Conservation (phyloP, 805 yeast species). For the Metschnikowia continentalis region DNA sequence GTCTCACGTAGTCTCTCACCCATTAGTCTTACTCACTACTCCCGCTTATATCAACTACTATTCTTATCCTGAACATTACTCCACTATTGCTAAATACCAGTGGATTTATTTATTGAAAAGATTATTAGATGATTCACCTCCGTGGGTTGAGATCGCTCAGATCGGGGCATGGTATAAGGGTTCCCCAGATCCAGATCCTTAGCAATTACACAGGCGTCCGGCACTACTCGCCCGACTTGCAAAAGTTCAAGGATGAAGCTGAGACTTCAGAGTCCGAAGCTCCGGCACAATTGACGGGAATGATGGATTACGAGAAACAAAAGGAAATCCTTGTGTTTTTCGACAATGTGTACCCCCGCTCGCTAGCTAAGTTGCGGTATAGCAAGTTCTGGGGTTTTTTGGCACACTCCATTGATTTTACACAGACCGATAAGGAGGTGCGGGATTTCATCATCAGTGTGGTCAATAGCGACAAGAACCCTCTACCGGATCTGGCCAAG, state of each 20-base stretch:
- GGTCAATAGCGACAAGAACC: conserved; percentile 17
- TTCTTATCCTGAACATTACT: too few relatives aligned
- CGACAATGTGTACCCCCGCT: conserved; percentile 33
- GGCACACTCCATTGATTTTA: conserved; percentile 14
- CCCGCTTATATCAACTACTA: too few relatives aligned
- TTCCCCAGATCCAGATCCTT: not conserved
- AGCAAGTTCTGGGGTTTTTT: conserved; percentile 21
- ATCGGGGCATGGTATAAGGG: not conserved
- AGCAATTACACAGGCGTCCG: not conserved
- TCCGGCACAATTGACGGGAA: conserved; percentile 39
- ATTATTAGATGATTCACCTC: not conserved
- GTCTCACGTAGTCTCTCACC: not conserved
- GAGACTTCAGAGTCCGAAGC: conserved; percentile 25
- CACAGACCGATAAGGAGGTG: conserved; percentile 16
- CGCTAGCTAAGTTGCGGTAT: conserved; percentile 22
- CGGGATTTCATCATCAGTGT: conserved; percentile 17
- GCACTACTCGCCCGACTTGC: conserved; percentile 21
- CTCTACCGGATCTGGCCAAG: conserved; percentile 31
- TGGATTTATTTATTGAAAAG: too few relatives aligned
- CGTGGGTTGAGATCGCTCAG: not conserved
- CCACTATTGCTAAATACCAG: too few relatives aligned
- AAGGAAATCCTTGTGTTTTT: conserved; percentile 34
- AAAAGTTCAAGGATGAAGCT: conserved; percentile 30
- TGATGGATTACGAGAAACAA: conserved; percentile 29
- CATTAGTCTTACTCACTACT: not conserved